These are phyloP conservation scores for Globisporangium solare DNA, from an alignment of 352 stramenopile species.

Conservation along the genomic window DNA sequence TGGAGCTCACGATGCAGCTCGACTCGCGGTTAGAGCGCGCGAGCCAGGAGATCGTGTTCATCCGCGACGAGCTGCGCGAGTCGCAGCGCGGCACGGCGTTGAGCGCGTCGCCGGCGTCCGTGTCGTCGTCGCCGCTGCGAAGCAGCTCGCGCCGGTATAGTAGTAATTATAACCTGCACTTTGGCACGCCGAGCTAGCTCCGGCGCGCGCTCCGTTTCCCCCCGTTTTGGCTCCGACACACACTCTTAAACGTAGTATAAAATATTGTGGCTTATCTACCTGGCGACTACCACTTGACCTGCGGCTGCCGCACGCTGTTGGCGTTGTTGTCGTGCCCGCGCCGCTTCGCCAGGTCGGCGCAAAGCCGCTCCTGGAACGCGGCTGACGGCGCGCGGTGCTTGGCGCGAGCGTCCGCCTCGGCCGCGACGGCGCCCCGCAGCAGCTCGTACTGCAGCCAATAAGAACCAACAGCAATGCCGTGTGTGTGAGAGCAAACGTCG, in stretches of 20 bases:
- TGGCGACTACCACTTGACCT: conserved; percentile 1
- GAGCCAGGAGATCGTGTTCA: conserved; percentile 36
- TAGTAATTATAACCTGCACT: conserved; percentile 5
- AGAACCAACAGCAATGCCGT: no score
- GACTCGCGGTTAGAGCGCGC: conserved; percentile 69
- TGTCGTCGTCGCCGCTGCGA: neutral
- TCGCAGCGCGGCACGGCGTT: conserved; percentile 10
- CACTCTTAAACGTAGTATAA: no score
- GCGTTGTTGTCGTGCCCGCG: conserved; percentile 17
- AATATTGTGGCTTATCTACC: no score
- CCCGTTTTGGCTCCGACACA: no score
- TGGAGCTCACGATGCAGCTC: conserved; percentile 64
- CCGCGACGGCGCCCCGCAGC: no score
- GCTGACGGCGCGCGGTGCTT: no score
- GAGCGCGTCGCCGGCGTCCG: conserved; percentile 6
- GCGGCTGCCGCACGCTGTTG: neutral
- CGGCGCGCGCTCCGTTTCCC: no score
- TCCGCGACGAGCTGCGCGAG: conserved; percentile 22
- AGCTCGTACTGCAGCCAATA: no score
- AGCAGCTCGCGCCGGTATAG: neutral
- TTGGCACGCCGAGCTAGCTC: no score
- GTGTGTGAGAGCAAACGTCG: no score
- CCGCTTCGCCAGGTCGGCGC: conserved; percentile 15
- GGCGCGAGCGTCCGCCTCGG: no score
- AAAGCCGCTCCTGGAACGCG: no score